Base-by-base conservation (phyloP, 768 basidiomycete species). In the Russula sp. region DNA sequence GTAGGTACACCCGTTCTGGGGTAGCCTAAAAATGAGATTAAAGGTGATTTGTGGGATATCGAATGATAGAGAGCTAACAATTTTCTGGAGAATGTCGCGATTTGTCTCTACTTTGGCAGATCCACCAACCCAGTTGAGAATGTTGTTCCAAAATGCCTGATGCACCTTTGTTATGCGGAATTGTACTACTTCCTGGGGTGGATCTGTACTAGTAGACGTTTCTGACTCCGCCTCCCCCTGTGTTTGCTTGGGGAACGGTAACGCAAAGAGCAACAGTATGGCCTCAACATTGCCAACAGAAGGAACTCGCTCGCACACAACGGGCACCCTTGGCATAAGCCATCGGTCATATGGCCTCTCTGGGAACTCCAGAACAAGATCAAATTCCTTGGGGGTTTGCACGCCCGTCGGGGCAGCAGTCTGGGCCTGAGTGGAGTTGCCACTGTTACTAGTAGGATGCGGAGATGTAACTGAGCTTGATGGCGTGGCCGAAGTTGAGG, bases 281-380 rank as follows among this genome's bases (percentile, higher is more conserved):
- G 74, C 74, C 35, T 58, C 57, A 22, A 61, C 42, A 50, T 54
- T 38, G 14, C 58, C 66, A 10, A 10, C 13, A 9, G 54, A 67
- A 64, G 39, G 70, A 47, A 61, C 64, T 60, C 78, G 75, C 64
- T 86, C 81, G 62, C 77, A 83, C 35, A 78, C 72, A 8, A 79
- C 78, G 6, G 78, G 75, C 22, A 81, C 83, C 36, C 86, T 81
- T 55, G 89, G 88, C 57, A 91, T 75, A 7, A 87, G 66, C 81
- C 83, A 86, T n/a, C 84, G 80, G 50, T 88, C 86, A 46, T 75
- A 75, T 3, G 82, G 76, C 5, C 75, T 73, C 67, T 90, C 89
- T 53, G 78, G 74, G 65, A 88, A 90, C 68, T 88, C 87, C 55
- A 92, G 68, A 25, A 90, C 81, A 1, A 92, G 69, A 69, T 91